Evolutionary conservation across 805 yeast genomes (phyloP), one percentile per base, ranked within the genome.

Genomic region (Scheffersomyces coipomensis): DNA sequence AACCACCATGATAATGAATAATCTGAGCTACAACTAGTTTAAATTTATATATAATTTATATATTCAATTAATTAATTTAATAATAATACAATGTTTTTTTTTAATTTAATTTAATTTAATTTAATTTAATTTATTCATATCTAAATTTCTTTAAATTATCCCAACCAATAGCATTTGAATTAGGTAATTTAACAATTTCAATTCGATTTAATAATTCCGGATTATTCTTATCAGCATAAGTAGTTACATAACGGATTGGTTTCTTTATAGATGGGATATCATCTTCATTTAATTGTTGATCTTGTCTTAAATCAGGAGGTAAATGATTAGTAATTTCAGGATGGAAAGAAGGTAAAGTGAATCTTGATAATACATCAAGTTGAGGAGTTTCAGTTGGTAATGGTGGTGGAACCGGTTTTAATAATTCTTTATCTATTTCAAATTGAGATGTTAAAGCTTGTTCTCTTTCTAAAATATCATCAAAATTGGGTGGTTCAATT

Each of bases 121-220:
- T 29, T 23, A 43, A 25, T 52, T 36, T n/a, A n/a, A n/a, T 24
- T 12, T 24, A 24, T 24, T 24, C 5, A 32, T 41, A 34, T 31
- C 45, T 47, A 48, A 58, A 69, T 48, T 65, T 66, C 37, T 60
- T 54, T 34, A 69, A 47, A 42, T 69, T 69, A 39, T 67, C 75
- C 75, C 75, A 69, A 3, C 66, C 75, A 30, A 69, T 39, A 11
- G 64, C 50, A 42, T 69, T 69, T 27, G 71, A 63, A 47, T 69
- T 69, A 2, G 75, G 75, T 29, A 69, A 56, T 49, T 66, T 68
- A 13, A 69, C 49, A 11, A 69, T 55, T 42, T 69, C 75, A 24
- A 68, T 49, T 43, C 60, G 64, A 34, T 60, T 65, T 35, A 67
- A 53, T 9, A 55, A 34, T 33, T 66, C 67, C 0, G 73, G 64